Conservation (phyloP, 129 eudicot genomes). For the Silybum marianum region DNA sequence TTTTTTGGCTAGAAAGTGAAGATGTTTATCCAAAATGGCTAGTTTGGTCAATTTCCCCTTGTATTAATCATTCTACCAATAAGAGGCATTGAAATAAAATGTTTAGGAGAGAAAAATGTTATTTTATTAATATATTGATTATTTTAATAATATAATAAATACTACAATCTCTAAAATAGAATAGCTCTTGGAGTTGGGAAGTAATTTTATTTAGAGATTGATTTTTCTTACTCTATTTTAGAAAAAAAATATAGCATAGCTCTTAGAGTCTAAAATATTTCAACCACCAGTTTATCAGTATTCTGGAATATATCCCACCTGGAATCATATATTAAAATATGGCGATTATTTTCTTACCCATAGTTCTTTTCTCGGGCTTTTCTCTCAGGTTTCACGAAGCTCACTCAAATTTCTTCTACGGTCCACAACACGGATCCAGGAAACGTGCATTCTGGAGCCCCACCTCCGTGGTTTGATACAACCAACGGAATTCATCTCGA, state of each 20-base stretch:
- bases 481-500: conserved; percentile 30
- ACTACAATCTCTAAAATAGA: too few species aligned
- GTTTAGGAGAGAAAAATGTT: too few species aligned
- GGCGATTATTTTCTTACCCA: background rate
- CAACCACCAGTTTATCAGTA: background rate
- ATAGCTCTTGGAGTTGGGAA: too few species aligned
- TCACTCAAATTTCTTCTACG: conserved; percentile 51
- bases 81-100: too few species aligned
- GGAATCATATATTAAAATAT: background rate
- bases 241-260: too few species aligned
- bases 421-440: conserved; percentile 39
- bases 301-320: background rate
- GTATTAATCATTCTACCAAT: too few species aligned
- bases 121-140: too few species aligned
- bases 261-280: conserved; percentile 10
- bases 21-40: background rate
- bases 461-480: conserved; percentile 84
- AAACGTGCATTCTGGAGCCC: conserved; percentile 94
- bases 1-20: background rate
- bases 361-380: background rate
- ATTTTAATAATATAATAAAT: too few species aligned
- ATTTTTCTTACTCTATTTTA: too few species aligned
- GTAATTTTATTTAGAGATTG: too few species aligned
- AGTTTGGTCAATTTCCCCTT: background rate
- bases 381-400: conserved; percentile 50